Evolutionary conservation across 345 rosid genomes (phyloP).

Genomic region (Firmiana major): DNA sequence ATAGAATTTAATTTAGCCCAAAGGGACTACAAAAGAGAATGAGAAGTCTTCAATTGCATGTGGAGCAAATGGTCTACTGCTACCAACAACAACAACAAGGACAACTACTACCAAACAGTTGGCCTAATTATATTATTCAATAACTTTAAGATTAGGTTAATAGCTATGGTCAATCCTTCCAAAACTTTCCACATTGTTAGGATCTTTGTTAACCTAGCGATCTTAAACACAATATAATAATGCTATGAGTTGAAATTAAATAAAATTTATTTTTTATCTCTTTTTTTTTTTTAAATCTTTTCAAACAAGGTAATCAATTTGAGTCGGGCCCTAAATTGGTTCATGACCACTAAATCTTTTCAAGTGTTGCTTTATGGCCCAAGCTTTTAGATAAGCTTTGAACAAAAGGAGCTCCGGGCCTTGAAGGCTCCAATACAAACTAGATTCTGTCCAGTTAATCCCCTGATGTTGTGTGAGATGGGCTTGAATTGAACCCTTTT

Average conservation of each 20-base stretch:
- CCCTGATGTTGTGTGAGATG: too few relatives aligned
- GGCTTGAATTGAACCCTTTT: too few relatives aligned
- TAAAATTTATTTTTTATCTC: background rate
- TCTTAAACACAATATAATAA: too few relatives aligned
- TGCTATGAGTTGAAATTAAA: background rate
- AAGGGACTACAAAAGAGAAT: background rate
- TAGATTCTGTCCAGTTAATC: too few relatives aligned
- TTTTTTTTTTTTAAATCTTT: too few relatives aligned
- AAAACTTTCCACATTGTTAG: background rate
- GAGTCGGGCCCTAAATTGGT: background rate
- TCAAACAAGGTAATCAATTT: too few relatives aligned
- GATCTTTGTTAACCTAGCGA: background rate
- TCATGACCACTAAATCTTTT: background rate
- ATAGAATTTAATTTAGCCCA: background rate
- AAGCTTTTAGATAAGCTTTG: too few relatives aligned
- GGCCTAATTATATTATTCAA: background rate
- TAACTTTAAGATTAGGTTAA: too few relatives aligned
- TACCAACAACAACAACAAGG: background rate
- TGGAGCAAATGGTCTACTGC: background rate
- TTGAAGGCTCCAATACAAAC: too few relatives aligned
- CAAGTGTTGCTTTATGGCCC: too few relatives aligned
- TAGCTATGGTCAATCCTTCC: background rate
- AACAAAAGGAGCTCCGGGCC: too few relatives aligned
- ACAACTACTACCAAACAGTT: background rate
- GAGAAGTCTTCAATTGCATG: background rate